These are phyloP conservation scores for Aspergillus unguis DNA, from an alignment of 2,329 filamentous ascomycete species.

Conservation along the genomic window DNA sequence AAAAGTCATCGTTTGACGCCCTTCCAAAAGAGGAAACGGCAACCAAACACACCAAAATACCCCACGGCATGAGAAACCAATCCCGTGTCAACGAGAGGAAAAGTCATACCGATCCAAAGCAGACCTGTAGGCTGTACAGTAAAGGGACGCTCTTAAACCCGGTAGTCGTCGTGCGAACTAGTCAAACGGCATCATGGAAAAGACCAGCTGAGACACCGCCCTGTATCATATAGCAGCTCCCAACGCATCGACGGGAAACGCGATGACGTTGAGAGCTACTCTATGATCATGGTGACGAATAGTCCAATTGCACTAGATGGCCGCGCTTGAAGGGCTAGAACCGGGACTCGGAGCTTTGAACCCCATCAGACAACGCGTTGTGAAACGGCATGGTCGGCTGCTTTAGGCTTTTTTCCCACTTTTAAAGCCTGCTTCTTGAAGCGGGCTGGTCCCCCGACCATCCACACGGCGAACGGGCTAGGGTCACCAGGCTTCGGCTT, in stretches of 20 bases:
- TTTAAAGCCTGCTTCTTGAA: slow-evolving; percentile 41
- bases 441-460: slow-evolving; percentile 37
- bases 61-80: slow-evolving; percentile 42
- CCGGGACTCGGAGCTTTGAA: slow-evolving; percentile 3
- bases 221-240: neutral
- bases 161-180: slow-evolving; percentile 2
- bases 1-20: slow-evolving; percentile 1
- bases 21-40: neutral
- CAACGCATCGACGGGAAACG: neutral
- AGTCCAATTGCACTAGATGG: neutral
- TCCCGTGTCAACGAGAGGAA: slow-evolving; percentile 42
- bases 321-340: neutral
- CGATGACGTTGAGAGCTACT: neutral
- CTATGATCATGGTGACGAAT: too few species aligned
- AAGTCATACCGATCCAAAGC: slow-evolving; percentile 44
- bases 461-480: slow-evolving; percentile 43
- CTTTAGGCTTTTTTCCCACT: slow-evolving; percentile 47
- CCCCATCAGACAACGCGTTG: slow-evolving; percentile 32
- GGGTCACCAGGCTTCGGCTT: slow-evolving; percentile 27
- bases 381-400: slow-evolving; percentile 21
- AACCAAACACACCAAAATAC: neutral
- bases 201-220: neutral
- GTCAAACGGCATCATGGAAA: neutral
- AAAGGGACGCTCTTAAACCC: neutral
- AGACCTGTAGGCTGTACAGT: slow-evolving; percentile 7